Evolutionary conservation across 2,329 filamentous ascomycete genomes (phyloP), one percentile per base, ranked within the genome.

Genomic region (Arthrobotrys sphaeroides): DNA sequence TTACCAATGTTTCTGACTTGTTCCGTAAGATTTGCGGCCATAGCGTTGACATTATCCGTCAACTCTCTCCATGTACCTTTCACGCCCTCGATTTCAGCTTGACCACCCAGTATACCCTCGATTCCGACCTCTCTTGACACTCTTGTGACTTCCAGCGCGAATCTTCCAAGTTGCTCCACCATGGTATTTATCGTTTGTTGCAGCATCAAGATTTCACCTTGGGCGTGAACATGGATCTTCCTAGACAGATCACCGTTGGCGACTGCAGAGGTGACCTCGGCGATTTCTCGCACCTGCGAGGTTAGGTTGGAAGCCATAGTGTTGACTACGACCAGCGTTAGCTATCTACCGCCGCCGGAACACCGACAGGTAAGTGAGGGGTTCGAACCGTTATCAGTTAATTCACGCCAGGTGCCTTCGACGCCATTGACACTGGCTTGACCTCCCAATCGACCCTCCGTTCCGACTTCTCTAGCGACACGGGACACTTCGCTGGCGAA

Each of bases 401-500:
- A 85, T 84, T 98, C 94, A 82, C 96, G 96, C 94, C 94, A 98
- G 74, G 96, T 97, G 81, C 94, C 94, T 82, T 95, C 93, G 68
- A 98, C 94, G 59, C 93, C 94, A 77, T 93, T 91, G 78, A 98
- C 94, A 82, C 93, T 91, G 76, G 94, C 94, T 83, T 98, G 94
- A 40, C 94, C 94, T 80, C 94, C 94, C 42, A 98, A 89, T 77
- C 95, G 90, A 81, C 94, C 94, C 83, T 98, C 94, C 7, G 94
- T 98, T 80, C 94, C 94, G 85, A 98, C 94, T 83, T 98, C 94
- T 82, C 93, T 91, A 67, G 94, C 94, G 79, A 98, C 90, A 79
- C 93, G 90, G 43, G 94, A 97, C 80, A 98, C 94, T 85, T 98
- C 94, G 83, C 92, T 96, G 78, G 94, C 94, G 83, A 98, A 98